These are phyloP conservation scores for Ilex asprella DNA, from an alignment of 257 asterid genomes.

Conservation along the genomic window DNA sequence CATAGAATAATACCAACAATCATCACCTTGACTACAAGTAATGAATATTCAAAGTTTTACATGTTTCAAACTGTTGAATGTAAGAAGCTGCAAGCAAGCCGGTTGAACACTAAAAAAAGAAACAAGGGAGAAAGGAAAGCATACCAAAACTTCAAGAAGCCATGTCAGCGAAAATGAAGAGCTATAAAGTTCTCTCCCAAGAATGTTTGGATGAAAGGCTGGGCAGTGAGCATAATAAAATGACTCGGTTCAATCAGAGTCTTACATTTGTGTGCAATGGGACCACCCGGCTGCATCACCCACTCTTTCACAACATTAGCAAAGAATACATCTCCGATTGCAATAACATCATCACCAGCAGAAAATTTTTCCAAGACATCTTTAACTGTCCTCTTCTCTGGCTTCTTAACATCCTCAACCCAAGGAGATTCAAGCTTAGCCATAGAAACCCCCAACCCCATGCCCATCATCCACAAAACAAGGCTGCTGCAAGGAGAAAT, in stretches of 20 bases:
- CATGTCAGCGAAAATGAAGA: constrained; percentile 95
- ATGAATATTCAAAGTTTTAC: too few species aligned
- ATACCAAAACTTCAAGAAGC: constrained; percentile 97
- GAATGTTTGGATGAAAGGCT: constrained; percentile 91
- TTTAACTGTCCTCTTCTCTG: constrained; percentile 45
- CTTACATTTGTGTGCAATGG: constrained; percentile 77
- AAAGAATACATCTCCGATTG: constrained; percentile 92
- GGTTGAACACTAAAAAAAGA: constrained; percentile 1
- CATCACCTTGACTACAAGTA: too few species aligned
- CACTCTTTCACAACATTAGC: constrained; percentile 82
- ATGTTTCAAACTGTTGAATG: too few species aligned
- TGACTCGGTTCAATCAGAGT: constrained; percentile 86
- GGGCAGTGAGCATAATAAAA: constrained; percentile 86
- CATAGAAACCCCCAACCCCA: constrained; percentile 60
- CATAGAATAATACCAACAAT: too few species aligned
- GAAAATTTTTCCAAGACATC: constrained; percentile 67
- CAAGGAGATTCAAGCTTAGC: constrained; percentile 70
- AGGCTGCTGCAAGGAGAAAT: constrained; percentile 79
- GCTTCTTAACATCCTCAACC: constrained; percentile 89
- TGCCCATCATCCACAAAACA: constrained; percentile 86
- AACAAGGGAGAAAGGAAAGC: constrained; percentile 8
- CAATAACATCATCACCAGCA: constrained; percentile 66
- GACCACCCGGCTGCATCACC: constrained; percentile 98
- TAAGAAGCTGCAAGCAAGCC: constrained; percentile 11
- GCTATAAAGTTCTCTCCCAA: constrained; percentile 78